Base-by-base conservation (phyloP, 2,329 filamentous ascomycete species). In the Penicillium sp. region DNA sequence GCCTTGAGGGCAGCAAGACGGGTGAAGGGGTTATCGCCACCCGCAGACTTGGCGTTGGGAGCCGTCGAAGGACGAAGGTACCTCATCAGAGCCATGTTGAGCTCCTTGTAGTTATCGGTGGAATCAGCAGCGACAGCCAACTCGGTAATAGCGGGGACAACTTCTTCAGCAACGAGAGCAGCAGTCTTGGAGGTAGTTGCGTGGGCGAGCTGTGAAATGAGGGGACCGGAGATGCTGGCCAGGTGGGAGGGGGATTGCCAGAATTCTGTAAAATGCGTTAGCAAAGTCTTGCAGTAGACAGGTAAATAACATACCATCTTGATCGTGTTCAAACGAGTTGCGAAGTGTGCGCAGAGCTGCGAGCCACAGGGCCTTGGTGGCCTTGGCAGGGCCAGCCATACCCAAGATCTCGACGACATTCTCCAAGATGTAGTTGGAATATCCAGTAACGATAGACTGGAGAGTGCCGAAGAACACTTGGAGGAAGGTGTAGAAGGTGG, bases 211-310 rank as follows among this genome's bases (percentile, higher is more conserved):
- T 96, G 92, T 26, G 84, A 80, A 64, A 92, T 84, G 33, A 98
- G 83, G 2, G 90, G 87, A 0, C 84, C 82, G 15, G 88, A 86
- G 42, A 97, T 88, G 30, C 86, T 86, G 60, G 84, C 83, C 73
- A 97, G 97, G 79, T 97, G 93, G 0, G 91, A 86, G 0, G 95
- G 94, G 0, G 91, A 88, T 83, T 97, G 93, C 93, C 93, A 98
- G 82, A 97, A 98, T 77, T 93, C 85, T 79, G 45, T 28, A 22
- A 30, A 53, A 33, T 5, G 15, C 5, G 10, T 37, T 22, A 61
- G 59, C 57, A 63, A 68, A 71, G 28, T 15, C 4, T 51, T 59
- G 54, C n/a, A n/a, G n/a, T n/a, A 33, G 3, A 35, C 26, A 1
- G 9, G 17, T 3, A 30, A 19, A 42, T 30, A 42, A 70, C 75